Evolutionary conservation across 2,329 filamentous ascomycete species (phyloP), one percentile per base, ranked within the genome.

Genomic region (Botrytis pseudocinerea): DNA sequence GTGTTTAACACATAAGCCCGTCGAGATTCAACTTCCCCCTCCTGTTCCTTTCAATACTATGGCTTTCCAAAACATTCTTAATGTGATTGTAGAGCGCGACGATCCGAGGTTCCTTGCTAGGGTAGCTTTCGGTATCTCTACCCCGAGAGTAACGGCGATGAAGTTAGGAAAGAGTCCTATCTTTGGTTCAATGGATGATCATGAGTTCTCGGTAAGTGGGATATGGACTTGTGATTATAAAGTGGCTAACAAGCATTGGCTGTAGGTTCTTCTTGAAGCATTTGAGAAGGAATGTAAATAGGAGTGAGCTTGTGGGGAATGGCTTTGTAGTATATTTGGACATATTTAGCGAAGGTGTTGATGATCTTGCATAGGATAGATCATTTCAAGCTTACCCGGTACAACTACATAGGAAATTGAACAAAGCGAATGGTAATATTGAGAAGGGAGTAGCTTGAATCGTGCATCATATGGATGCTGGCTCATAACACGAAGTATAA

Each of bases 81-180:
- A 79, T 0, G 82, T 79, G 0, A 85, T 86, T 20, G 76, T 80
- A 0, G 83, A 85, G 1, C 82, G 87, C 2, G 87, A 91, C 64
- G 89, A 91, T 77, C 83, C 89, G 2, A 80, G 89, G 20, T 87
- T 90, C 75, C 81, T 91, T 42, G 87, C 89, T 0, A 83, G 87
- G 32, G 81, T 91, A 6, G 89, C 88, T 0, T 91, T 90, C 78
- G 89, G 89, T 0, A 90, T 91, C 77, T 83, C 82, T 62, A 91
- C 87, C 76, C 89, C 89, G 0, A 81, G 88, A 1, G 83, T 89
- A 0, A 83, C 80, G 8, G 79, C 82, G 54, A 78, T 88, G 70
- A 87, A 85, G 77, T 76, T 90, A 46, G 82, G 84, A 20, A 85
- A 81, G 69, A 79, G 79, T 12, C 48, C 74, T 0, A 82, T 86